Conservation (phyloP, 164 flowering plant species). For the Annona squamosa region DNA sequence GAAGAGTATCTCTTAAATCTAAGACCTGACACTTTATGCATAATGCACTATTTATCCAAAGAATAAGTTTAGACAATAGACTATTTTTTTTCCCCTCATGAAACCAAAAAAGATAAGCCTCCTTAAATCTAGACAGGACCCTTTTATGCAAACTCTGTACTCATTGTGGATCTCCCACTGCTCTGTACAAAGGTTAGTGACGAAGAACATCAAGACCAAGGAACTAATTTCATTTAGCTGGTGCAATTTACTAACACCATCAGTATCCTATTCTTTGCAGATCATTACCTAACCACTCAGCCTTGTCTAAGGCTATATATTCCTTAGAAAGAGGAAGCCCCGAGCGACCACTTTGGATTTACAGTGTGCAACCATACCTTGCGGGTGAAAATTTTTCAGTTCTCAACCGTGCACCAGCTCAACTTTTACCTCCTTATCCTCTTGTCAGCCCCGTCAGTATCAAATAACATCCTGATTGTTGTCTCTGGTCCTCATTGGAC, state of each 20-base stretch:
- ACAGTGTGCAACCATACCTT: too few relatives aligned
- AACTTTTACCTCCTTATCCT: not conserved
- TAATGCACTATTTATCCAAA: not conserved
- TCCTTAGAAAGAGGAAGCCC: not conserved
- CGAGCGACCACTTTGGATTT: too few relatives aligned
- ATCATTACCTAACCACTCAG: not conserved
- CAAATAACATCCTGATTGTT: not conserved
- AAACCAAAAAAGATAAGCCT: not conserved
- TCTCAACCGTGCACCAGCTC: not conserved
- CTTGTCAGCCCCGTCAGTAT: not conserved
- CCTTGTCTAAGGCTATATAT: not conserved
- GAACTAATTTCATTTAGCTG: not conserved
- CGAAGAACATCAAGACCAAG: not conserved
- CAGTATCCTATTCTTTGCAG: not conserved
- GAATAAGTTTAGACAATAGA: not conserved
- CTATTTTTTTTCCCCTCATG: not conserved
- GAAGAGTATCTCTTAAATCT: too few relatives aligned
- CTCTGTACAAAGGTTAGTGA: not conserved
- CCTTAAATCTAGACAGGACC: not conserved
- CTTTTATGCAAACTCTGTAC: not conserved
- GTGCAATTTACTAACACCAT: not conserved
- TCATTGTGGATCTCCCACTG: not conserved
- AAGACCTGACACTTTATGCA: too few relatives aligned
- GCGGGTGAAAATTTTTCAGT: too few relatives aligned
- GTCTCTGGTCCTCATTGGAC: not conserved